Evolutionary conservation across 768 basidiomycete species (phyloP).

Genomic region (Lactifluus hygrophoroides): DNA sequence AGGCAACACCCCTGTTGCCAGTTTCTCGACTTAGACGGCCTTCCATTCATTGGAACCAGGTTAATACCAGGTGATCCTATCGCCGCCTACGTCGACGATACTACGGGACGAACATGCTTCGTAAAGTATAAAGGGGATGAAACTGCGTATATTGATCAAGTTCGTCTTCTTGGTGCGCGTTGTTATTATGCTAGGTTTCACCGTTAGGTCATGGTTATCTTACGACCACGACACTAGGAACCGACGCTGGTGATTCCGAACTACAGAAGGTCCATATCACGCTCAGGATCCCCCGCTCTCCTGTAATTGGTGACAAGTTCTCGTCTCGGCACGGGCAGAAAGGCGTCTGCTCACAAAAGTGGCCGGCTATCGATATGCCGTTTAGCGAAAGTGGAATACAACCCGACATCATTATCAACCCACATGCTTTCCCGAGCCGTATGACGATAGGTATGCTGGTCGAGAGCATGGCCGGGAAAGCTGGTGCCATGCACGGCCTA

Average conservation of each 20-base stretch:
- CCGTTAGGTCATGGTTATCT: background rate
- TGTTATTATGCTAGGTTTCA: background rate
- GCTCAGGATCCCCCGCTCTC: slow-evolving; percentile 85
- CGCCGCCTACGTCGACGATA: slow-evolving; percentile 83
- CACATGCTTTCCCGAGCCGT: slow-evolving; percentile 97
- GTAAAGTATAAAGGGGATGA: slow-evolving; percentile 98
- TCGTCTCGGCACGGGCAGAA: slow-evolving; percentile 99
- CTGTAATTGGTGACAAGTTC: slow-evolving; percentile 99
- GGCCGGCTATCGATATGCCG: slow-evolving; percentile 97
- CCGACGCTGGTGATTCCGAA: slow-evolving; percentile 80
- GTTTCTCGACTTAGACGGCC: slow-evolving; percentile 73
- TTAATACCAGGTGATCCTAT: slow-evolving; percentile 70
- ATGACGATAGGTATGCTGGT: slow-evolving; percentile 99
- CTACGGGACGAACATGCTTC: slow-evolving; percentile 69
- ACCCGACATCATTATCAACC: slow-evolving; percentile 99
- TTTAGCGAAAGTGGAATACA: slow-evolving; percentile 99
- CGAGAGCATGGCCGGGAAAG: slow-evolving; percentile 99
- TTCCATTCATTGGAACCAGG: slow-evolving; percentile 68
- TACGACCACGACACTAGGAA: slow-evolving; percentile 38
- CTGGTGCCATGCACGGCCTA: slow-evolving; percentile 95
- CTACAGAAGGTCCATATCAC: slow-evolving; percentile 91
- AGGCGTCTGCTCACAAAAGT: slow-evolving; percentile 99
- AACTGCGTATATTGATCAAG: slow-evolving; percentile 78
- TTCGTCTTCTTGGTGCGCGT: slow-evolving; percentile 73
- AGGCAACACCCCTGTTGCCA: slow-evolving; percentile 36